These are phyloP conservation scores for Symmetrospora coprosmae DNA, from an alignment of 768 basidiomycete species.

Conservation along the genomic window DNA sequence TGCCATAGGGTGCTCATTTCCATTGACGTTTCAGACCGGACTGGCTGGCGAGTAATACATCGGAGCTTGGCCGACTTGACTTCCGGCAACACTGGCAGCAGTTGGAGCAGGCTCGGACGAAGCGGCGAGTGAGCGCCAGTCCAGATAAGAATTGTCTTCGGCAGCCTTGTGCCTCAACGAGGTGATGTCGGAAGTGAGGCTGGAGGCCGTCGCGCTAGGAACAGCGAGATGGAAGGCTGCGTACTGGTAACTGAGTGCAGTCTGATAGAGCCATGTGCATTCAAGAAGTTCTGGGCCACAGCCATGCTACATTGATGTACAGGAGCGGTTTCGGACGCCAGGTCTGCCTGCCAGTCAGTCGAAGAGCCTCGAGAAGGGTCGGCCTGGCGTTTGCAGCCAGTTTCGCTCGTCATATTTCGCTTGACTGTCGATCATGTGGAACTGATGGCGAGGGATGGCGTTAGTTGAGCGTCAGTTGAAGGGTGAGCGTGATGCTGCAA, in stretches of 20 bases:
- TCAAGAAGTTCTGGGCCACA: no score
- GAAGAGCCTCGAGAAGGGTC: slow-evolving; percentile 61
- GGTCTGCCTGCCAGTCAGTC: background rate
- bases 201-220: background rate
- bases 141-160: no score
- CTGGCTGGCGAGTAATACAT: no score
- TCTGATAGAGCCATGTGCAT: background rate
- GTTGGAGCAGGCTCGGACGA: no score
- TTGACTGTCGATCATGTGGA: slow-evolving; percentile 48
- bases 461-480: background rate
- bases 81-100: no score
- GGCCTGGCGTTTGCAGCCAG: slow-evolving; percentile 72
- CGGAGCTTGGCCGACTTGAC: no score
- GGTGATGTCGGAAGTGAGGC: background rate
- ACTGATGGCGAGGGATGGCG: background rate
- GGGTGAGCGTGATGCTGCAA: slow-evolving; percentile 33
- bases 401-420: slow-evolving; percentile 77
- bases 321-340: background rate
- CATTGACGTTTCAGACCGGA: no score
- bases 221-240: background rate
- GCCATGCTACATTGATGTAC: no score
- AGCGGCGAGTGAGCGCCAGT: no score
- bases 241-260: background rate
- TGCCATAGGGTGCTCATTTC: no score
- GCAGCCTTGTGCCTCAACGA: background rate